phyloP scores from a whole-genome alignment of 257 asterid genomes.

The Cordia subcordata region DNA sequence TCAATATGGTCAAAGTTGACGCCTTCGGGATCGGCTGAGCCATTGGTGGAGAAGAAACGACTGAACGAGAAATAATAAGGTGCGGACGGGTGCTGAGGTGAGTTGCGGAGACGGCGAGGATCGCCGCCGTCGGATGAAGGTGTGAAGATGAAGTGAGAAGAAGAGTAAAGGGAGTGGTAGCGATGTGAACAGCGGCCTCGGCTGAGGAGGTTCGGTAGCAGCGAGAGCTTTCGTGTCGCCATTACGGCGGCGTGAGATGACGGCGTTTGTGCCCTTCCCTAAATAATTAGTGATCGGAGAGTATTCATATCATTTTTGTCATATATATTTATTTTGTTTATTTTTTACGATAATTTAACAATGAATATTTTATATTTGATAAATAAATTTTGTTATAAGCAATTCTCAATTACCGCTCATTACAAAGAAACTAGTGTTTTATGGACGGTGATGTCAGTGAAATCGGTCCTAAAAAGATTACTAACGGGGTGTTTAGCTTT shows the following conservation, averaged over 20 bases:
- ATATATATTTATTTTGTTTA: no score
- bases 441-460: no score
- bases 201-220: constrained; percentile 18
- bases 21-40: not conserved
- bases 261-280: no score
- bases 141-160: constrained; percentile 2
- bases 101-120: not conserved
- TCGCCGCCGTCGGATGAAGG: not conserved
- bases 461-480: no score
- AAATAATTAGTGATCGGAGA: no score
- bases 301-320: no score
- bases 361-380: no score
- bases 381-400: no score
- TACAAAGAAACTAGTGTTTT: no score
- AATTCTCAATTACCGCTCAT: no score
- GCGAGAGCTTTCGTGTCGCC: constrained; percentile 21
- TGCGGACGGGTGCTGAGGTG: not conserved
- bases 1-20: not conserved
- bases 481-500: no score
- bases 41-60: constrained; percentile 26
- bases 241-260: constrained; percentile 1
- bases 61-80: constrained; percentile 12
- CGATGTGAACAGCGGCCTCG: constrained; percentile 6
- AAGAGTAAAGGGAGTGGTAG: constrained; percentile 6
- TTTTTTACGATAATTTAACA: no score